These are phyloP conservation scores for Pleomassaria siparia DNA, from an alignment of 2,329 filamentous ascomycete species.

Conservation along the genomic window DNA sequence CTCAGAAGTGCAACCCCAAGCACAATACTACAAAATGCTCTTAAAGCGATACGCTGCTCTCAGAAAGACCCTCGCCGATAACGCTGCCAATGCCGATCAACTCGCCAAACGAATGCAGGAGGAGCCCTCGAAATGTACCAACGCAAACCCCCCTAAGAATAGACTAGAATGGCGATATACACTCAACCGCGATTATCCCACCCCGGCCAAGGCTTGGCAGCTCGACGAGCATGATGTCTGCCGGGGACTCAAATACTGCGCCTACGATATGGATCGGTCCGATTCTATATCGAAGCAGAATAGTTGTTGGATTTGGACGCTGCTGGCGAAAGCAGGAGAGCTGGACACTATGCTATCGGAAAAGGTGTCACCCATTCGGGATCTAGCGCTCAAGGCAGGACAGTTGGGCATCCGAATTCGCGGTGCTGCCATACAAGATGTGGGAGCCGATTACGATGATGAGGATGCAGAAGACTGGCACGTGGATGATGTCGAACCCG, in stretches of 20 bases:
- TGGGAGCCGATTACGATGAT: not conserved
- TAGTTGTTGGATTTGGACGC: constrained; percentile 82
- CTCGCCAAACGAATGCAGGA: constrained; percentile 40
- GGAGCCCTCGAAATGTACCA: constrained; percentile 6
- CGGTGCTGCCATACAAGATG: not conserved
- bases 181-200: constrained; percentile 43
- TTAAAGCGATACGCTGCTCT: constrained; percentile 66
- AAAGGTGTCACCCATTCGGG: constrained; percentile 74
- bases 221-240: constrained; percentile 67
- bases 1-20: constrained; percentile 50
- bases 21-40: constrained; percentile 69
- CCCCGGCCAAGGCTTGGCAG: constrained; percentile 52
- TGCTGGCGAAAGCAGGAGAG: constrained; percentile 75
- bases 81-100: constrained; percentile 52
- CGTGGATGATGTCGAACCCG: not conserved
- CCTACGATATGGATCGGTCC: constrained; percentile 63
- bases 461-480: constrained; percentile 1
- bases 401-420: constrained; percentile 51
- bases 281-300: constrained; percentile 64
- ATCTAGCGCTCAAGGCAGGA: constrained; percentile 76
- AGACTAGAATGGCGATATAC: constrained; percentile 37
- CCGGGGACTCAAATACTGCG: constrained; percentile 63
- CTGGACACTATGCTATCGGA: constrained; percentile 73
- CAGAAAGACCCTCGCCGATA: constrained; percentile 60
- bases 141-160: constrained; percentile 32